These are phyloP conservation scores for Magnolia kwangsiensis DNA, from an alignment of 164 flowering plant genomes.

Conservation along the genomic window DNA sequence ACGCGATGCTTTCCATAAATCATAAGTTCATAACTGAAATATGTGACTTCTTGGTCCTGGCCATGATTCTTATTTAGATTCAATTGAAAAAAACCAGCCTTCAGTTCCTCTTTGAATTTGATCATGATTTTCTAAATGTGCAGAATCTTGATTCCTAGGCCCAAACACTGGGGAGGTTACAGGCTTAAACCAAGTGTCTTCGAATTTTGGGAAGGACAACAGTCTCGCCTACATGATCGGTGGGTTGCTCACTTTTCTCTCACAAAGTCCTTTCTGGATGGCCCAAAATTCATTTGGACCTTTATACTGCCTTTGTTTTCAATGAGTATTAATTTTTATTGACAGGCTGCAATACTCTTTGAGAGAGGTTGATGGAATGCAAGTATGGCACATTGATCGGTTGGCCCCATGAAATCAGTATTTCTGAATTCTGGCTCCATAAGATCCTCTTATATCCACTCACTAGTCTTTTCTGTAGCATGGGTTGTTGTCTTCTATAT, in stretches of 20 bases:
- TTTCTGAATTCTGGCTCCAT: conserved; percentile 20
- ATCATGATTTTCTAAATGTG: conserved; percentile 16
- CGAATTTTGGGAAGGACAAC: conserved; percentile 97
- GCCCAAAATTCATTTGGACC: neutral
- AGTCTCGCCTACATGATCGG: conserved; percentile 92
- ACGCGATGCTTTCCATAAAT: too few species aligned
- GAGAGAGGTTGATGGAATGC: conserved; percentile 45
- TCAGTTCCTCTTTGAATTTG: neutral
- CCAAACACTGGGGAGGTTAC: conserved; percentile 88
- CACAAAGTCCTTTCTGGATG: neutral
- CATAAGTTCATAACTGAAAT: too few species aligned
- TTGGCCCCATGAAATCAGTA: conserved; percentile 67
- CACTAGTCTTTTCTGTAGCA: too few species aligned
- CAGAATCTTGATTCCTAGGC: conserved; percentile 84
- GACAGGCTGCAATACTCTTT: conserved; percentile 64
- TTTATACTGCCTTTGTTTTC: neutral
- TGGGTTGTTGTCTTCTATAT: too few species aligned
- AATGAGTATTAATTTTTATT: neutral
- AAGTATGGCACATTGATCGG: conserved; percentile 55
- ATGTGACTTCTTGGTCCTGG: too few species aligned
- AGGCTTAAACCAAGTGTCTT: conserved; percentile 68
- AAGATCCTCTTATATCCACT: neutral
- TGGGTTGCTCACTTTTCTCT: conserved; percentile 17
- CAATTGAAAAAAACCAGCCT: too few species aligned
- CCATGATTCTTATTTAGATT: too few species aligned